These are phyloP conservation scores for Penicillium janthinellum DNA, from an alignment of 2,329 filamentous ascomycete genomes.

Conservation along the genomic window DNA sequence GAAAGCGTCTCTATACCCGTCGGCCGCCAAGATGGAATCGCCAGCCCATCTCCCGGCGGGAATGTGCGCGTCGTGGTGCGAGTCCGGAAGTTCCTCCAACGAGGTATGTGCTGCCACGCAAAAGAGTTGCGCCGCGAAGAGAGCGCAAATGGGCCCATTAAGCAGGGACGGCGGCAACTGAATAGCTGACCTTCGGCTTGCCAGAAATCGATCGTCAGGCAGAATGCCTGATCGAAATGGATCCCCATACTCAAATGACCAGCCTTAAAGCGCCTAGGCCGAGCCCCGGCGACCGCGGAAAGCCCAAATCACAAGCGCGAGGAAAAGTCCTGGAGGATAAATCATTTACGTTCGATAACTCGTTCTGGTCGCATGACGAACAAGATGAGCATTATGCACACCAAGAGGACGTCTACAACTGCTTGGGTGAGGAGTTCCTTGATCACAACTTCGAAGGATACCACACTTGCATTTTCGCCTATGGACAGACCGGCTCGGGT, in stretches of 20 bases:
- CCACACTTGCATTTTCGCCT: constrained; percentile 98
- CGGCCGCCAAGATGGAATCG: constrained; percentile 48
- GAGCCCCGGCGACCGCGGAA: constrained; percentile 53
- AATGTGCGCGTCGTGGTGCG: constrained; percentile 83
- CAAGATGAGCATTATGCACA: constrained; percentile 82
- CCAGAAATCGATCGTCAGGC: constrained; percentile 79
- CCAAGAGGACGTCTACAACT: constrained; percentile 92
- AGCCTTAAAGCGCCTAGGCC: constrained; percentile 72
- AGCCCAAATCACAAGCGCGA: constrained; percentile 64
- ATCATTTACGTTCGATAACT: constrained; percentile 93
- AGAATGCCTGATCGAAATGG: constrained; percentile 88
- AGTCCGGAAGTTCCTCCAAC: constrained; percentile 74
- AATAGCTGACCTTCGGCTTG: background rate
- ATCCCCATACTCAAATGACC: constrained; percentile 81
- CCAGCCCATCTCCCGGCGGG: constrained; percentile 62
- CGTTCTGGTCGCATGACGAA: constrained; percentile 91
- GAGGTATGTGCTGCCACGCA: constrained; percentile 59
- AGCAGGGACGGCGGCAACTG: background rate
- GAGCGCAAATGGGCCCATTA: background rate
- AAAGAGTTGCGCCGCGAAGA: background rate
- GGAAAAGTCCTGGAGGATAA: constrained; percentile 79
- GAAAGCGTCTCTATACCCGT: constrained; percentile 63
- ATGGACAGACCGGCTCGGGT: constrained; percentile 94
- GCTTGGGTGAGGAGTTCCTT: constrained; percentile 91
- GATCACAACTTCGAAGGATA: constrained; percentile 99